Base-by-base conservation (phyloP, 495 filamentous ascomycete species). In the Penicillium tannophilum region DNA sequence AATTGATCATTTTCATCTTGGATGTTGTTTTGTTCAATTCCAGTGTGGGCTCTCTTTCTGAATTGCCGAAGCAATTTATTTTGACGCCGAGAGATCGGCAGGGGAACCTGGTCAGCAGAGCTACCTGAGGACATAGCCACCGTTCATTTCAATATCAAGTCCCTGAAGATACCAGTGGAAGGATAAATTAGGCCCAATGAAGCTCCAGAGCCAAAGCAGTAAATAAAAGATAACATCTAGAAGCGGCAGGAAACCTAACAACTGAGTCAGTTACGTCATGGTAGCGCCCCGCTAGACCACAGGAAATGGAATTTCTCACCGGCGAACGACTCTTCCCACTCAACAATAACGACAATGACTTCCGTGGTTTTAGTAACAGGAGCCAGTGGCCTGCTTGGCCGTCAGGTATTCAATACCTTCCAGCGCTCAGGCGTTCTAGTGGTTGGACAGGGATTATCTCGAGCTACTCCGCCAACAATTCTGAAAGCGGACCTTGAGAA, bases 351-450 rank as follows among this genome's bases (percentile, higher is more conserved):
- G 30, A 56, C 36, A 19, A 86, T 88, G 84, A 70, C 78, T 53
- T 82, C 79, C 58, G 88, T 82, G 36, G 91, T 81, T 39, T 79
- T 97, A 20, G 76, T 97, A 48, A 97, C 93, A 26, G 93, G 93
- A 36, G 93, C 90, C 43, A 93, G 84, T 39, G 93, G 93, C 45
- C 79, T 94, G 2, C 82, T 97, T 8, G 93, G 93, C 33, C 84
- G 92, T 17, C 86, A 95, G 71, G 87, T 93, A 16, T 80, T 89
- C 60, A 88, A 85, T 55, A 86, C 82, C 17, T 96, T 97, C 71
- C 79, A 88, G 59, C 68, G 76, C 39, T 82, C 78, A 23, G 82
- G 82, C 6, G 96, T 92, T 84, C 78, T 84, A n/a, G 86, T 86
- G 46, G 83, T 90, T 59, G 93, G 92, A n/a, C 93, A 92, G 26